Percentiles rank a stretch among this genome's conserved stretches.
Evolutionary conservation across 1,139 yeast species (phyloP).

Genomic region (Pichia sp.): DNA sequence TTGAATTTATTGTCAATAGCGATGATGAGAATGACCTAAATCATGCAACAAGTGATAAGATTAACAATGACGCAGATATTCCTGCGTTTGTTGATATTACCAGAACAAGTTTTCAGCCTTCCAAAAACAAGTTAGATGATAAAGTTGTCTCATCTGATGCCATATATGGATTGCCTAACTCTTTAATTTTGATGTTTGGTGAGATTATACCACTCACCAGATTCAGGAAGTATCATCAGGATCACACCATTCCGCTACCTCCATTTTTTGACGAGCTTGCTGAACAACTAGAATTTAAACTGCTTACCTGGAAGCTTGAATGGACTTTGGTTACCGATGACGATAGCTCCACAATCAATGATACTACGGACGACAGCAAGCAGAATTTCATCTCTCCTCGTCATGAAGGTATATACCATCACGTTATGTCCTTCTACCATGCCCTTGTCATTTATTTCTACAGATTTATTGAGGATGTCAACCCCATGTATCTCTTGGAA

Average conservation of each 20-base stretch:
- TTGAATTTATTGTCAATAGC: constrained; percentile 40
- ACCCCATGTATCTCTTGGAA: constrained; percentile 47
- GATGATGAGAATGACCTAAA: constrained; percentile 15
- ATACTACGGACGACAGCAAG: constrained; percentile 10
- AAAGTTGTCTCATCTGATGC: constrained; percentile 73
- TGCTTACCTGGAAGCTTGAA: constrained; percentile 62
- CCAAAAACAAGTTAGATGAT: constrained; percentile 31
- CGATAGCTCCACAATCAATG: constrained; percentile 25
- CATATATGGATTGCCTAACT: constrained; percentile 77
- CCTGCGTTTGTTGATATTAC: constrained; percentile 34
- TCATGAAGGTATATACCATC: constrained; percentile 77
- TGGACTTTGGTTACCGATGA: constrained; percentile 38
- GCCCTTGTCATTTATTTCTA: constrained; percentile 71
- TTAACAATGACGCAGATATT: constrained; percentile 14
- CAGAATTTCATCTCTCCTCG: constrained; percentile 41
- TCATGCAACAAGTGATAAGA: constrained; percentile 2
- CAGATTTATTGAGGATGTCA: constrained; percentile 52
- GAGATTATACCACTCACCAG: constrained; percentile 62
- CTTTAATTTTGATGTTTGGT: constrained; percentile 63
- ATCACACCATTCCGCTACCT: constrained; percentile 32
- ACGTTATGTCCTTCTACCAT: constrained; percentile 71
- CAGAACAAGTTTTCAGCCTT: constrained; percentile 28
- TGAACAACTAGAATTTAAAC: constrained; percentile 40
- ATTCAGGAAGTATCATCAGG: constrained; percentile 47
- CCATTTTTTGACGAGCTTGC: constrained; percentile 40